Evolutionary conservation across 768 basidiomycete species (phyloP).

Genomic region (Lactarius vividus): DNA sequence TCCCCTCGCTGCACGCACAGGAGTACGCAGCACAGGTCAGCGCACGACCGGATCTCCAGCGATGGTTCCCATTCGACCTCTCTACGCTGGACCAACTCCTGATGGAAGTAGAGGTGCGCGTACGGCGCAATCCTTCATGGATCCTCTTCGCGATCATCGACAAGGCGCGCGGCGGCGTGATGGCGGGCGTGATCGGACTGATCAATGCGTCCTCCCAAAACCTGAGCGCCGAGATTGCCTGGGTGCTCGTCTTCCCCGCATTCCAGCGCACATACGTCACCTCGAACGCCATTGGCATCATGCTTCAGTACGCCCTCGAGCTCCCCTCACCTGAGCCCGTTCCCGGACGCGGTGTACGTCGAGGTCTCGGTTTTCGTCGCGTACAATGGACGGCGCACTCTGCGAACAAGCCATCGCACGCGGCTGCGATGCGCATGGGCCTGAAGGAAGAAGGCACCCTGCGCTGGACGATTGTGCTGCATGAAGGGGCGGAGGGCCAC

Average conservation of each 20-base stretch:
- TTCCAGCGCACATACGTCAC: constrained; percentile 21
- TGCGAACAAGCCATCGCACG: constrained; percentile 38
- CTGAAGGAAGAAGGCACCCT: constrained; percentile 43
- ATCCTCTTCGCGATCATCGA: constrained; percentile 42
- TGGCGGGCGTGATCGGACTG: constrained; percentile 41
- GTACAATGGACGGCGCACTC: constrained; percentile 44
- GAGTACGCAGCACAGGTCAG: constrained; percentile 32
- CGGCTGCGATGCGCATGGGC: constrained; percentile 45
- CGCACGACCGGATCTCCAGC: constrained; percentile 32
- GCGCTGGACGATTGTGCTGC: constrained; percentile 41
- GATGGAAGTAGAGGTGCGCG: constrained; percentile 27
- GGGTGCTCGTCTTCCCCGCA: constrained; percentile 12
- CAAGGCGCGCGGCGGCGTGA: constrained; percentile 34
- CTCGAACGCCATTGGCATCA: constrained; percentile 36
- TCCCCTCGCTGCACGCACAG: constrained; percentile 37
- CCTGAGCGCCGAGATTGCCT: constrained; percentile 14
- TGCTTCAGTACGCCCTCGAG: constrained; percentile 41
- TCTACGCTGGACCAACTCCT: constrained; percentile 29
- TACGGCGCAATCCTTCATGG: constrained; percentile 26
- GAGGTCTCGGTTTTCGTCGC: constrained; percentile 45
- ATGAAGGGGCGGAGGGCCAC: constrained; percentile 10
- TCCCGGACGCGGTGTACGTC: constrained; percentile 18
- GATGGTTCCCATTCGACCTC: constrained; percentile 36
- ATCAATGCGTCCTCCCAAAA: constrained; percentile 27
- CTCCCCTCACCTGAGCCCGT: constrained; percentile 4